Evolutionary conservation across 1,139 yeast species (phyloP), one percentile per base, ranked within the genome.

Genomic region (Candida smagusa): DNA sequence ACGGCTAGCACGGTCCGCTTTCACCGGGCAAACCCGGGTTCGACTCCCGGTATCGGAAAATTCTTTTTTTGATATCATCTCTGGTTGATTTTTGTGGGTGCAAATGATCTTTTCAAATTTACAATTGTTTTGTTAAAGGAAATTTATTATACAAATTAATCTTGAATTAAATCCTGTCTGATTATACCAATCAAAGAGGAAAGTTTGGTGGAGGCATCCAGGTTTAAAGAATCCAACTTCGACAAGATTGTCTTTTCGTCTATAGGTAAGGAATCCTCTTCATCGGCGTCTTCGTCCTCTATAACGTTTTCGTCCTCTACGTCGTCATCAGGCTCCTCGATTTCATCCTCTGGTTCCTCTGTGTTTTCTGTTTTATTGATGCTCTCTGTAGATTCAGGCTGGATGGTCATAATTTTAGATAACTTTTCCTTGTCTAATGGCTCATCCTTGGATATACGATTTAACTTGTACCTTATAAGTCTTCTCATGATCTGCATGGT

Each of bases 1-100:
- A 77, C 81, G 85, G 85, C 79, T 79, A 79, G 80, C 84, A 79
- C 84, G 82, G 84, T 77, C 74, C 84, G 81, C 83, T 79, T 76
- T 79, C 84, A 79, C 84, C 81, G 84, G 74, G 83, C 83, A 78
- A 72, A 75, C 81, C 84, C 79, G 84, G 84, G 84, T 79, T 79
- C 84, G 81, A 79, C 81, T 78, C 84, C 84, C 84, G 79, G 84
- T 73, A 77, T 77, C 83, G 84, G 84, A 79, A 22, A 23, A 3
- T 16, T 16, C 19, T 16, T 16, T 16, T 16, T 16, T 16, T 16
- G 19, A 16, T 16, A 4, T 16, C 19, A 16, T 16, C n/a, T n/a
- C n/a, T n/a, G n/a, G 19, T 16, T 16, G 19, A 16, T 16, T 16
- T 16, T 16, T 4, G 19, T 16, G 19, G 19, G 19, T 16, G 19